Evolutionary conservation across 768 basidiomycete species (phyloP), one percentile per base, ranked within the genome.

Genomic region (Pisolithus sp.): DNA sequence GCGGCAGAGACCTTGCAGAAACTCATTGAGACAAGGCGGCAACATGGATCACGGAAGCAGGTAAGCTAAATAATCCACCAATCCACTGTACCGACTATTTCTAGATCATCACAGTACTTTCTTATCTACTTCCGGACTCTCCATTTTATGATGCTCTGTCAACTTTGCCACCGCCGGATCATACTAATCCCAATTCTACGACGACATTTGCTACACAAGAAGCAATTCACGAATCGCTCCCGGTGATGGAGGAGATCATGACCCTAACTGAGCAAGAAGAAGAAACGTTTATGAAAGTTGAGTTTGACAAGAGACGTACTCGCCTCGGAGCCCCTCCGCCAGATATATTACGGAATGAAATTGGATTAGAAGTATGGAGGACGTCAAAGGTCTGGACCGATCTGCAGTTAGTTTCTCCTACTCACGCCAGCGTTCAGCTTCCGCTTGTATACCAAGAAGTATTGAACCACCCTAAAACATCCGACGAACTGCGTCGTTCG

Each of bases 1-100:
- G 88, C 85, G 53, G 93, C 89, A 2, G 89, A 93, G 64, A 73
- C 76, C 1, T 63, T 95, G 41, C 91, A 96, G 62, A 91, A 84
- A 59, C 68, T 90, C 28, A 70, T 97, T 15, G 76, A 81, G 4
- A 64, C 83, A 2, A 78, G 79, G 31, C 75, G 81, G 43, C 71
- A 78, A 43, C 73, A 82, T 53, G 89, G 88, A 5, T 78, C 79
- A 4, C 73, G 74, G 24, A 62, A 71, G 52, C 77, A 91, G 70
- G 89, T 83, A 60, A 37, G 65, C n/a, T 21, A 20, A 10, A n/a
- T 10, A 2, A 13, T 12, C 46, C n/a, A 40, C 20, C 30, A 53
- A 50, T 46, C 53, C 28, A 45, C 43, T 15, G 15, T 53, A 7
- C 53, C 94, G 89, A 60, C 94, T 20, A 77, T 84, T 43, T 71